Conservation (phyloP, 345 rosid genomes). For the Limnanthes douglasii region DNA sequence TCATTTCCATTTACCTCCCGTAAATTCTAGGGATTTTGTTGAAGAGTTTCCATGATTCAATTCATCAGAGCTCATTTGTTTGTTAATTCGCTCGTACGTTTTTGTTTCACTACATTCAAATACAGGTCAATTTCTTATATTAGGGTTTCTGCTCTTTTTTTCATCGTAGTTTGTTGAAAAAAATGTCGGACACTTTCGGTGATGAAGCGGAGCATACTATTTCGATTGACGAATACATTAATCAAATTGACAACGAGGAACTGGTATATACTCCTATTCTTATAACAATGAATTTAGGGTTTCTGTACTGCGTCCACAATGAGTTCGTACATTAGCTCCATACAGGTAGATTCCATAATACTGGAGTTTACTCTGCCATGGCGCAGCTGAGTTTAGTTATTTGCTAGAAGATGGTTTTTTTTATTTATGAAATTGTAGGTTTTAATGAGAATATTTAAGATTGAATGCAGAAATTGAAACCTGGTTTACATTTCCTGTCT, state of each 20-base stretch:
- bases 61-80: not conserved
- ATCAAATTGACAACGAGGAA: conserved; percentile 71
- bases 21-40: conserved; percentile 20
- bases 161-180: conserved; percentile 9
- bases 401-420: not conserved
- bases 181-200: conserved; percentile 49
- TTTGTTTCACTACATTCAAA: not conserved
- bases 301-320: not conserved
- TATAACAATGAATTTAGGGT: not conserved
- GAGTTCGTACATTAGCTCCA: not conserved
- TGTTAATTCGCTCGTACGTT: not conserved
- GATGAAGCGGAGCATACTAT: conserved; percentile 58
- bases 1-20: not conserved
- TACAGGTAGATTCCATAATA: not conserved
- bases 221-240: conserved; percentile 68
- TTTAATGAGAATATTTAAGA: too few species aligned
- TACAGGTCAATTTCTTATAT: not conserved
- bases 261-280: conserved; percentile 29
- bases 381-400: not conserved
- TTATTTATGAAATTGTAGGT: too few species aligned
- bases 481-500: too few species aligned
- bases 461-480: too few species aligned
- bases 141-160: not conserved
- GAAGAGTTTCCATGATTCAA: too few species aligned
- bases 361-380: not conserved